These are phyloP conservation scores for Sequoia sempervirens DNA, from an alignment of 75 land plant genomes.

Conservation along the genomic window DNA sequence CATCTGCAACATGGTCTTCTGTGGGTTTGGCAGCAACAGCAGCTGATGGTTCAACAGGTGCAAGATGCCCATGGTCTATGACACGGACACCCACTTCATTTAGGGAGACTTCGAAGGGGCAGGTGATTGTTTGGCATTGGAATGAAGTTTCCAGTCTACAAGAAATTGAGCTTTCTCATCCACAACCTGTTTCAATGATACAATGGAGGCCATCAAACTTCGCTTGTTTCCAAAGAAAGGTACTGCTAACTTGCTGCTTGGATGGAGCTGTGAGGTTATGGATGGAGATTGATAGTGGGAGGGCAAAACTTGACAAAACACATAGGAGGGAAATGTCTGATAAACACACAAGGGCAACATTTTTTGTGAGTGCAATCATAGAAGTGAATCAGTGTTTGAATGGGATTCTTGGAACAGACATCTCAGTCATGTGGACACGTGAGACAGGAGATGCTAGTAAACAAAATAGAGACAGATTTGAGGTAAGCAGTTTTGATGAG, in stretches of 20 bases:
- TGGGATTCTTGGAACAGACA: slow-evolving; percentile 62
- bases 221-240: slow-evolving; percentile 22
- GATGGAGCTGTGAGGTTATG: slow-evolving; percentile 91
- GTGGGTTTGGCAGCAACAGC: slow-evolving; percentile 73
- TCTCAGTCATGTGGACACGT: slow-evolving; percentile 66
- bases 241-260: slow-evolving; percentile 77
- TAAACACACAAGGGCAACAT: slow-evolving; percentile 34
- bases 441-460: slow-evolving; percentile 30
- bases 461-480: slow-evolving; percentile 1
- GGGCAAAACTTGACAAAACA: slow-evolving; percentile 22
- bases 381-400: slow-evolving; percentile 61
- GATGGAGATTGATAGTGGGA: slow-evolving; percentile 74
- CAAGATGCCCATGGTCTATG: slow-evolving; percentile 1
- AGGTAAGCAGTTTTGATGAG: slow-evolving; percentile 7
- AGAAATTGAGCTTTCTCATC: slow-evolving; percentile 61
- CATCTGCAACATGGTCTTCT: slow-evolving; percentile 65
- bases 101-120: slow-evolving; percentile 13
- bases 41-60: slow-evolving; percentile 12
- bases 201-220: slow-evolving; percentile 82
- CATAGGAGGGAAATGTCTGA: slow-evolving; percentile 27
- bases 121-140: slow-evolving; percentile 58
- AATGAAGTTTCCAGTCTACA: slow-evolving; percentile 34
- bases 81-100: background rate
- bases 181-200: slow-evolving; percentile 61
- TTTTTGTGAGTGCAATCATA: slow-evolving; percentile 77